Percentiles rank a stretch among this genome's conserved stretches.
These are phyloP conservation scores for Cutaneotrichosporon sp. DNA, from an alignment of 1,284 basidiomycete genomes.

Conservation along the genomic window DNA sequence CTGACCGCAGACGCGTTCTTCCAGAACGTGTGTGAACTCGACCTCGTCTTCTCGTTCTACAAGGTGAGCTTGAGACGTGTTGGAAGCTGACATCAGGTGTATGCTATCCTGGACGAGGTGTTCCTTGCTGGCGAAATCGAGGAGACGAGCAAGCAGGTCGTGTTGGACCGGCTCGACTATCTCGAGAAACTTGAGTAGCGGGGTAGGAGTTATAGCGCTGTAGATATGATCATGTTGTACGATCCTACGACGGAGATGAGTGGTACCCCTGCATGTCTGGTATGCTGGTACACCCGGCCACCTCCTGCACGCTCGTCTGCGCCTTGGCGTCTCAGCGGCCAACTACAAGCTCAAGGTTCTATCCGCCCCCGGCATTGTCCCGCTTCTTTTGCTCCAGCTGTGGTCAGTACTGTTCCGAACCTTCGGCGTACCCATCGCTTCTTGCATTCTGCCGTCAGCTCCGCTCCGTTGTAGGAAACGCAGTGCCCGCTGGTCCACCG, in stretches of 20 bases:
- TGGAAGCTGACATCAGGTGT: conserved; percentile 58
- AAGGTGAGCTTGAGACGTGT: conserved; percentile 57
- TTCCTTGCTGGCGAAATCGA: conserved; percentile 99
- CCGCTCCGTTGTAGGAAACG: not conserved
- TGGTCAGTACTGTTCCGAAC: not conserved
- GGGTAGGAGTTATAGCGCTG: not conserved
- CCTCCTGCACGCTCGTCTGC: no score
- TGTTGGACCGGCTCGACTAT: conserved; percentile 80
- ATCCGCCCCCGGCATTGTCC: not conserved
- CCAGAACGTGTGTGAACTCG: conserved; percentile 93
- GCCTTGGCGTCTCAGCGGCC: no score
- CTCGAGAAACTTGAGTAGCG: conserved; percentile 68
- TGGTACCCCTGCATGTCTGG: no score
- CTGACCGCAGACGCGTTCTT: conserved; percentile 81
- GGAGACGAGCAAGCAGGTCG: conserved; percentile 94
- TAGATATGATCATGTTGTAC: conserved; percentile 9
- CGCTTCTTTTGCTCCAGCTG: conserved; percentile 5
- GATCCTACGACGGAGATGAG: not conserved
- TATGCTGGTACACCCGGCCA: no score
- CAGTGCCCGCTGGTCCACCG: no score
- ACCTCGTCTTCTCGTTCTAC: conserved; percentile 98
- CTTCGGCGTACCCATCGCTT: conserved; percentile 40
- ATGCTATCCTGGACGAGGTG: conserved; percentile 95
- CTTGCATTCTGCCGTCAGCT: conserved; percentile 38
- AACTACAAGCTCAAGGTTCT: no score